These are phyloP conservation scores for Kodamaea suecica DNA, from an alignment of 1,139 yeast species.

Conservation along the genomic window DNA sequence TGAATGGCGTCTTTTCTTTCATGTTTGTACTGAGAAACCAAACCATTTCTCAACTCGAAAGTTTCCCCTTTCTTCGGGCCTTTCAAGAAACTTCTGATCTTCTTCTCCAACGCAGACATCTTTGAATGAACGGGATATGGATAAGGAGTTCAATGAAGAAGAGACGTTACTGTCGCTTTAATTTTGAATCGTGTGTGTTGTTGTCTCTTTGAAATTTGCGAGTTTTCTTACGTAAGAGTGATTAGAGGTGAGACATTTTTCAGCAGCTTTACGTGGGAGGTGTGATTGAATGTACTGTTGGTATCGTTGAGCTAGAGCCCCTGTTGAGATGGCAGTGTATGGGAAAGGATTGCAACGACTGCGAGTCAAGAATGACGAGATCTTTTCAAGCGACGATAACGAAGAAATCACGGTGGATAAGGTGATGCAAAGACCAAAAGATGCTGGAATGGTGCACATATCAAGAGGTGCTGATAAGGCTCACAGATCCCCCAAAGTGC, in stretches of 20 bases:
- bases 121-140: too few species aligned
- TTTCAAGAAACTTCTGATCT: conserved; percentile 42
- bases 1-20: conserved; percentile 97
- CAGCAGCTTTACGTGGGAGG: too few species aligned
- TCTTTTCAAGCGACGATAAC: neutral
- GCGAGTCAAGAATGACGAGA: neutral
- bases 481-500: neutral
- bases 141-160: too few species aligned
- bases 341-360: neutral
- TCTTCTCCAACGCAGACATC: conserved; percentile 43
- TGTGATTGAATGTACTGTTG: too few species aligned
- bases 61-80: conserved; percentile 70
- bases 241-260: too few species aligned
- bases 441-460: too few species aligned
- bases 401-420: neutral
- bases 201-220: neutral
- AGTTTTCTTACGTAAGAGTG: too few species aligned
- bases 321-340: neutral
- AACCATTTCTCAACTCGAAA: conserved; percentile 80
- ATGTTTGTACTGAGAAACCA: conserved; percentile 91
- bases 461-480: too few species aligned
- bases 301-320: too few species aligned
- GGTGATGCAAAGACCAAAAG: neutral
- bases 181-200: neutral
- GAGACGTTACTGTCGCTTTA: too few species aligned